Evolutionary conservation across 1,284 basidiomycete species (phyloP).

Genomic region (Mycena sp.): DNA sequence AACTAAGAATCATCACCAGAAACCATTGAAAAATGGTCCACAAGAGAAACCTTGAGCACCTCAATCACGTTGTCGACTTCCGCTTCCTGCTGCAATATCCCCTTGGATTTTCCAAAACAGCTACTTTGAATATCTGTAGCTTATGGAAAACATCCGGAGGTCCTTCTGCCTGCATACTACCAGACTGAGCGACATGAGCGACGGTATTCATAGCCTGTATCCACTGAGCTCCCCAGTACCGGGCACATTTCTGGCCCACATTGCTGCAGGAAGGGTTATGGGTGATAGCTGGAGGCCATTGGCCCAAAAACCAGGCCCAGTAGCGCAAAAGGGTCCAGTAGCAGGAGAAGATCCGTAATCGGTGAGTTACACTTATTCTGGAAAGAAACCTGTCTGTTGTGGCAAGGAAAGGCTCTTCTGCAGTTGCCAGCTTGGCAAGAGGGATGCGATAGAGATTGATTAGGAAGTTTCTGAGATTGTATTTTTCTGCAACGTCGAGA

Average conservation of each 20-base stretch:
- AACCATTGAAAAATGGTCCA: not conserved
- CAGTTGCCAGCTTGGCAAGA: conserved; percentile 3
- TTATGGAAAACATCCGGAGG: not conserved
- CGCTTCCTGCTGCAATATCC: not conserved
- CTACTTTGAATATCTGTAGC: not conserved
- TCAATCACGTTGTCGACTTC: not conserved
- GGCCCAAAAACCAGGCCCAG: not conserved
- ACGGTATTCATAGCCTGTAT: no score
- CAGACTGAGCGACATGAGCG: no score
- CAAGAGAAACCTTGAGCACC: not conserved
- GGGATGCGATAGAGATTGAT: conserved; percentile 7
- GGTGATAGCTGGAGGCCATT: not conserved
- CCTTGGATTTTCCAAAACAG: not conserved
- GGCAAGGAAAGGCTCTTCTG: not conserved
- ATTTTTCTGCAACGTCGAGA: conserved; percentile 7
- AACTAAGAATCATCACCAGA: no score
- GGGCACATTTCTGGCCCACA: no score
- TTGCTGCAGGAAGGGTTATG: not conserved
- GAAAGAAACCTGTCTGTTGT: not conserved
- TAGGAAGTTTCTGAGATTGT: not conserved
- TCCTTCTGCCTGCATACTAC: no score
- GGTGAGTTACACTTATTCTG: not conserved
- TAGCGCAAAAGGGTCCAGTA: not conserved
- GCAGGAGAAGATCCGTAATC: conserved; percentile 10
- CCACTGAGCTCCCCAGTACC: not conserved